Evolutionary conservation across 495 filamentous ascomycete genomes (phyloP).

Genomic region (Penicillium salamii): DNA sequence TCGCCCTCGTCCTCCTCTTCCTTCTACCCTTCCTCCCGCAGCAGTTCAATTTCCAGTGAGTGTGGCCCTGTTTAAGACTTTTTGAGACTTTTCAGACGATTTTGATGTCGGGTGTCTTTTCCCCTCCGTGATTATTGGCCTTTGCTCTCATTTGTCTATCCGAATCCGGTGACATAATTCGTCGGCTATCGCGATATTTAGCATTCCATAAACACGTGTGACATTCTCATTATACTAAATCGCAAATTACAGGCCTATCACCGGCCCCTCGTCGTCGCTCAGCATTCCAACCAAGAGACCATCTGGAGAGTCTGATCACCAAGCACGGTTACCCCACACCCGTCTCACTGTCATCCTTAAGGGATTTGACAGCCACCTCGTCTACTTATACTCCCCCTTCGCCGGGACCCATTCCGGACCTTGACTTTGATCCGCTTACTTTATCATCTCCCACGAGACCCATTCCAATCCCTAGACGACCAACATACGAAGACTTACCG

Average conservation of each 20-base stretch:
- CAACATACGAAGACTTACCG: slow-evolving; percentile 35
- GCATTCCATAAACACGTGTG: slow-evolving; percentile 34
- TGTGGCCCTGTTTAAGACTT: no score
- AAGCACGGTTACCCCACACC: slow-evolving; percentile 47
- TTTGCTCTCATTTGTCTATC: background rate
- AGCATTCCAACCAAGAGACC: slow-evolving; percentile 72
- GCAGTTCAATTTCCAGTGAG: slow-evolving; percentile 23
- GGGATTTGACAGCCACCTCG: slow-evolving; percentile 68
- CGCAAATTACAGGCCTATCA: slow-evolving; percentile 60
- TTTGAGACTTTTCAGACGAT: no score
- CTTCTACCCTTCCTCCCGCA: slow-evolving; percentile 37
- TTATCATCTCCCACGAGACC: slow-evolving; percentile 37
- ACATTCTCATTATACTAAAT: slow-evolving; percentile 49
- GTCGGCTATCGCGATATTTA: slow-evolving; percentile 11
- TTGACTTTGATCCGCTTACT: slow-evolving; percentile 27
- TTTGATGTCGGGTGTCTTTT: slow-evolving; percentile 9
- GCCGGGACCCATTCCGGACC: slow-evolving; percentile 20
- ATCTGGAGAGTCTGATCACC: slow-evolving; percentile 63
- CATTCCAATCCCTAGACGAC: slow-evolving; percentile 39
- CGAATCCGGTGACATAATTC: slow-evolving; percentile 7
- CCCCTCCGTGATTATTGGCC: slow-evolving; percentile 13
- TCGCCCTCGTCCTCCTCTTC: slow-evolving; percentile 29
- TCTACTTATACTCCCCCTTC: slow-evolving; percentile 55
- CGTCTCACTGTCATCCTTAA: slow-evolving; percentile 72
- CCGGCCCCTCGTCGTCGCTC: slow-evolving; percentile 38